Evolutionary conservation across 2,329 filamentous ascomycete genomes (phyloP).

Genomic region (Allantophomopsis cytisporea): DNA sequence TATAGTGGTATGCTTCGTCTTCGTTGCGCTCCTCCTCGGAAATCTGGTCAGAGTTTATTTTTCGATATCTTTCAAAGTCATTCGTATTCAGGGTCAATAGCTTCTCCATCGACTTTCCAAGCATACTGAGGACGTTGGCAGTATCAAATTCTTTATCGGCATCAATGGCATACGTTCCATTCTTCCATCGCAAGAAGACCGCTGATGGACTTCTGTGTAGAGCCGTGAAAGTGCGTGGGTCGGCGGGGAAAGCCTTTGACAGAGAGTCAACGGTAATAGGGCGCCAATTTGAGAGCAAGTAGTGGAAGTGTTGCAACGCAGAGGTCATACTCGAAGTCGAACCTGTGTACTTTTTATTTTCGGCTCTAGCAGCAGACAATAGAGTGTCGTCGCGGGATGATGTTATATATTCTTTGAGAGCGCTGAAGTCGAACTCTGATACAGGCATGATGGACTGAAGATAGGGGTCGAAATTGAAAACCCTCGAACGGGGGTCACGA

Average conservation of each 20-base stretch:
- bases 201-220: slow-evolving; percentile 63
- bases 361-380: slow-evolving; percentile 48
- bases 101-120: slow-evolving; percentile 96
- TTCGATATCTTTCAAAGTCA: slow-evolving; percentile 76
- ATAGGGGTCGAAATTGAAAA: slow-evolving; percentile 97
- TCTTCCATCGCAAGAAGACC: slow-evolving; percentile 62
- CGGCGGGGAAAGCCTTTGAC: slow-evolving; percentile 51
- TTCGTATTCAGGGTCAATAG: slow-evolving; percentile 71
- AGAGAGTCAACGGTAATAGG: slow-evolving; percentile 51
- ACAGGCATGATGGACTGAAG: slow-evolving; percentile 88
- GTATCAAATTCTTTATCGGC: slow-evolving; percentile 85
- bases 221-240: slow-evolving; percentile 53
- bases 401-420: slow-evolving; percentile 76
- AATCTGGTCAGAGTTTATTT: slow-evolving; percentile 51
- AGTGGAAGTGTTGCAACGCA: slow-evolving; percentile 83
- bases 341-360: slow-evolving; percentile 72
- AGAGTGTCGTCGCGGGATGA: slow-evolving; percentile 74
- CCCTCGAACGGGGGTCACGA: slow-evolving; percentile 73
- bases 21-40: slow-evolving; percentile 58
- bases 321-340: slow-evolving; percentile 96
- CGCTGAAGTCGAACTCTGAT: slow-evolving; percentile 80
- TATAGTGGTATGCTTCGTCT: slow-evolving; percentile 78
- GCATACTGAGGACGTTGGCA: slow-evolving; percentile 76
- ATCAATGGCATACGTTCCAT: slow-evolving; percentile 85
- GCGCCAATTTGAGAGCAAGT: slow-evolving; percentile 74